Evolutionary conservation across 768 basidiomycete genomes (phyloP).

Genomic region (Auriscalpium vulgare): DNA sequence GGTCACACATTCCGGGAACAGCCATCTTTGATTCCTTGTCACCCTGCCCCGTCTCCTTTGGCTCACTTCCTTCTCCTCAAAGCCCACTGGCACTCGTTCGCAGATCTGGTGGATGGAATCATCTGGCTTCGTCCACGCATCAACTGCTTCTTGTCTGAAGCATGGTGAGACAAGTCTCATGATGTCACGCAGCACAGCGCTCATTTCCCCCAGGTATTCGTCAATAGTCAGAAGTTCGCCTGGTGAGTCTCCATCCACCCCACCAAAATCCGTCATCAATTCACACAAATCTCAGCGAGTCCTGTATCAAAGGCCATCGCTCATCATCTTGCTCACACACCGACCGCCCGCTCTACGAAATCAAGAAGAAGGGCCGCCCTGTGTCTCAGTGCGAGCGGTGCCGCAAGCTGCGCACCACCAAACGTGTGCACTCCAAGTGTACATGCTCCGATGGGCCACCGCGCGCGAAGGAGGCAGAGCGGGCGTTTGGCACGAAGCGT

Average conservation of each 20-base stretch:
- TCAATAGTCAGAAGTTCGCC: conserved; percentile 16
- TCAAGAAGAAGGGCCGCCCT: conserved; percentile 17
- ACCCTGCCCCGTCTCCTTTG: no score
- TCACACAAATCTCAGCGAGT: conserved; percentile 7
- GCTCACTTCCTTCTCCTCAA: no score
- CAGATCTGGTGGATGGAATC: no score
- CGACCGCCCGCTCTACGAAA: conserved; percentile 15
- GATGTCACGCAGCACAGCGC: no score
- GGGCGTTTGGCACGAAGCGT: conserved; percentile 16
- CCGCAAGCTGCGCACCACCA: conserved; percentile 13
- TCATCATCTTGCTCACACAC: conserved; percentile 16
- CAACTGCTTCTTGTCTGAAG: background rate
- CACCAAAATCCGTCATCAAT: background rate
- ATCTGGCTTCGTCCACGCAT: no score
- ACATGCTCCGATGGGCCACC: conserved; percentile 11
- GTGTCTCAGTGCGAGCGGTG: conserved; percentile 17
- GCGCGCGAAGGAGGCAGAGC: conserved; percentile 8
- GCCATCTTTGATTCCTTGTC: no score
- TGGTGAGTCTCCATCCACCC: conserved; percentile 4
- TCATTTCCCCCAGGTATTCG: conserved; percentile 9
- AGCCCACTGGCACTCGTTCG: no score
- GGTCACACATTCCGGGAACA: no score
- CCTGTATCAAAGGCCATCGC: conserved; percentile 17
- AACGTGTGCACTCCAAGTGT: conserved; percentile 16
- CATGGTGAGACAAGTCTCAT: background rate